Conservation (phyloP, 2,329 filamentous ascomycete species). For the Penicillium sp. region DNA sequence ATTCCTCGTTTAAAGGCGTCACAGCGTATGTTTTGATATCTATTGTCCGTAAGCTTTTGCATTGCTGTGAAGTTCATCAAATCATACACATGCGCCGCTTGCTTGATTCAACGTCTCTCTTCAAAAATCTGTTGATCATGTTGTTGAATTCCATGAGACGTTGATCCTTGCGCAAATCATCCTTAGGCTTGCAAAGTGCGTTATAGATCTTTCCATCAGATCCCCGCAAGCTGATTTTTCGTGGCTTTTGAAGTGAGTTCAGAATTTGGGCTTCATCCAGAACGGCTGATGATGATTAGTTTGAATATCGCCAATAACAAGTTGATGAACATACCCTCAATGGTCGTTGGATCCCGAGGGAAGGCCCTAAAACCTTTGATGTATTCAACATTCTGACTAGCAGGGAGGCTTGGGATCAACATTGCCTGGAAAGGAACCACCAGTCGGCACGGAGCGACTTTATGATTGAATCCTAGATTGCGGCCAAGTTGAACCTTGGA, state of each 20-base stretch:
- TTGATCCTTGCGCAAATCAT: conserved; percentile 95
- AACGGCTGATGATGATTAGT: conserved; percentile 53
- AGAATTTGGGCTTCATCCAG: conserved; percentile 86
- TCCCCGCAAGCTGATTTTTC: conserved; percentile 82
- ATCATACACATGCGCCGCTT: conserved; percentile 70
- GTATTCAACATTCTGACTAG: conserved; percentile 66
- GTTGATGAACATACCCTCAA: conserved; percentile 50
- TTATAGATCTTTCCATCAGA: conserved; percentile 87
- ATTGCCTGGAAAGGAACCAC: conserved; percentile 87
- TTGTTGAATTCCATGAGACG: conserved; percentile 99
- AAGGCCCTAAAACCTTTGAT: conserved; percentile 78
- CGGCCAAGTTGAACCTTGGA: conserved; percentile 71
- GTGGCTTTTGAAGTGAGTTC: conserved; percentile 86
- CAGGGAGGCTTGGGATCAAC: conserved; percentile 76
- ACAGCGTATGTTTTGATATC: conserved; percentile 96
- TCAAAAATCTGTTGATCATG: conserved; percentile 94
- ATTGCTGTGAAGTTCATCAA: background rate
- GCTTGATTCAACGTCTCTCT: conserved; percentile 86
- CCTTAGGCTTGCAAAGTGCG: conserved; percentile 94
- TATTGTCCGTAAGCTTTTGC: conserved; percentile 19
- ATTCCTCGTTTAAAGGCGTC: conserved; percentile 94
- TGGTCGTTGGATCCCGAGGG: conserved; percentile 79
- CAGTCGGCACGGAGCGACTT: conserved; percentile 74
- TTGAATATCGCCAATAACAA: background rate
- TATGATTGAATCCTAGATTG: conserved; percentile 81